A percentile compares a stretch with the other conserved stretches of the same genome.
phyloP scores from a whole-genome alignment of 495 filamentous ascomycete genomes.

The Penicillium alfredii region DNA sequence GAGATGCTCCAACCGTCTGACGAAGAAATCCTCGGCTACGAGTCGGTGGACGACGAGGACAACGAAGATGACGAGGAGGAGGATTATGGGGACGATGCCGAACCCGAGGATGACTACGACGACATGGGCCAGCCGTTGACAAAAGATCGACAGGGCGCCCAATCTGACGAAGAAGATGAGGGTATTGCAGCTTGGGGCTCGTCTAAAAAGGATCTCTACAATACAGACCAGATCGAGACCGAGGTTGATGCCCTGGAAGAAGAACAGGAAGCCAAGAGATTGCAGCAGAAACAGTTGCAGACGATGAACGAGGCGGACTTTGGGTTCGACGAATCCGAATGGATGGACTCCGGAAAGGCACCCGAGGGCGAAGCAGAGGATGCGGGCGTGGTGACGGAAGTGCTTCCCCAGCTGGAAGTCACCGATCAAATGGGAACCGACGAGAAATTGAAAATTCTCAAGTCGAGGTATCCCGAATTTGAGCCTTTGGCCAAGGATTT shows the following conservation, averaged over 20 bases:
- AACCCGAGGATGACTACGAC: constrained; percentile 36
- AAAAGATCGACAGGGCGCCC: constrained; percentile 20
- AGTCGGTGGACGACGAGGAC: constrained; percentile 43
- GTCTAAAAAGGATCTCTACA: constrained; percentile 85
- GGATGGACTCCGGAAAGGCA: constrained; percentile 50
- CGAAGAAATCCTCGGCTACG: constrained; percentile 76
- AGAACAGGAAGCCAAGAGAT: constrained; percentile 76
- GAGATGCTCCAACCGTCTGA: constrained; percentile 66
- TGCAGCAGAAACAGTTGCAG: constrained; percentile 84
- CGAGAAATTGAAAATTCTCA: constrained; percentile 70
- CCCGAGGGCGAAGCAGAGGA: constrained; percentile 32
- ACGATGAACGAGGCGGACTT: constrained; percentile 87
- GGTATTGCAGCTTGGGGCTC: constrained; percentile 79
- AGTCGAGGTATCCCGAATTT: constrained; percentile 84
- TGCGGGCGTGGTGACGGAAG: constrained; percentile 64
- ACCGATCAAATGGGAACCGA: constrained; percentile 69
- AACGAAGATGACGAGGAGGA: constrained; percentile 50
- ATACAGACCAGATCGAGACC: constrained; percentile 83
- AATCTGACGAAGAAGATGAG: constrained; percentile 57
- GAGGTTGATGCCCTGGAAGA: constrained; percentile 89
- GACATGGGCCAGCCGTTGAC: constrained; percentile 23
- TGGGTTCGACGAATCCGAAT: constrained; percentile 82
- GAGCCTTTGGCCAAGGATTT: constrained; percentile 79
- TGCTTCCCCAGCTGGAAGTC: constrained; percentile 74
- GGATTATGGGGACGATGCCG: constrained; percentile 36